Conservation (phyloP, 208 protist species). For the Leishmania mexicana region DNA sequence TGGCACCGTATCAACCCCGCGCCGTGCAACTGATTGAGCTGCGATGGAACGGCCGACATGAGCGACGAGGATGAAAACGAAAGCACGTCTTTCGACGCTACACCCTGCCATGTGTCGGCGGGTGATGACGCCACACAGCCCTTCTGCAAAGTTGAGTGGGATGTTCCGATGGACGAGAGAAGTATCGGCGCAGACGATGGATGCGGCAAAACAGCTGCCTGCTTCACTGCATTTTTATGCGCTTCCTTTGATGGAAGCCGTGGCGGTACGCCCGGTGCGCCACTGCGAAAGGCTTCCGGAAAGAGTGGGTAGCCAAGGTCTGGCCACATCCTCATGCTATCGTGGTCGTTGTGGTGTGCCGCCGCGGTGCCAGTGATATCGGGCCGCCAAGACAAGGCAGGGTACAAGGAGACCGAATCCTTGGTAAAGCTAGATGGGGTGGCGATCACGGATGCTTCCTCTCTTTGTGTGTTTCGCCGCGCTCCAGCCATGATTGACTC, state of each 20-base stretch:
- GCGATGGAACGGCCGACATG: background rate
- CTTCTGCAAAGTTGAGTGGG: background rate
- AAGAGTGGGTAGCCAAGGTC: background rate
- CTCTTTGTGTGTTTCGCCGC: background rate
- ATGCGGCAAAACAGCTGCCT: background rate
- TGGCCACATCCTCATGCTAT: background rate
- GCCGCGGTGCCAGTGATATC: background rate
- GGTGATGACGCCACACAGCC: background rate
- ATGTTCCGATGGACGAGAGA: background rate
- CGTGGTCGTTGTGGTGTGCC: background rate
- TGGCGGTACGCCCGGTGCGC: background rate
- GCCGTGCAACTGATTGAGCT: background rate
- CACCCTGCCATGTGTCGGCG: background rate
- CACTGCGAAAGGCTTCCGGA: background rate
- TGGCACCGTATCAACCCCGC: background rate
- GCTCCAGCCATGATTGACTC: background rate
- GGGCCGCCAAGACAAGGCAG: background rate
- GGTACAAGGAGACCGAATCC: background rate
- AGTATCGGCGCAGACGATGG: too few species aligned
- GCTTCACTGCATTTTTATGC: background rate
- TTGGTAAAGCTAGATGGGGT: background rate
- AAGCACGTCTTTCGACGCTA: background rate
- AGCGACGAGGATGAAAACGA: background rate
- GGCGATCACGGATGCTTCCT: background rate
- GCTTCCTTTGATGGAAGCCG: background rate